Percentiles rank a stretch among this genome's conserved stretches.
Evolutionary conservation across 441 rosid species (phyloP).

Genomic region (Populus hybrid): DNA sequence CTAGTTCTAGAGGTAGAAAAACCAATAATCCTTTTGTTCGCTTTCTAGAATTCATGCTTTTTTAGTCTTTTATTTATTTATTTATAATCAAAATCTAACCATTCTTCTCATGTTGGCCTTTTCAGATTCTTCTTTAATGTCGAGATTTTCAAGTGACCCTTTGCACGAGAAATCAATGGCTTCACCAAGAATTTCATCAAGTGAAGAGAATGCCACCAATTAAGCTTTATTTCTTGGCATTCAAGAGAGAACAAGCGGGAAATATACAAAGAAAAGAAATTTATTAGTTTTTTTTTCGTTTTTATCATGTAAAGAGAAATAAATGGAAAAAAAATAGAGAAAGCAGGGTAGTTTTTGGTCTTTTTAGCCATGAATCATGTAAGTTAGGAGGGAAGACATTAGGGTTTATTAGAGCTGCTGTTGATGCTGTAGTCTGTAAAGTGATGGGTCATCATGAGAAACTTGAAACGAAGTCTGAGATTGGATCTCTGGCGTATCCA

Average conservation of each 20-base stretch:
- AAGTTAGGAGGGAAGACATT: conserved; percentile 17
- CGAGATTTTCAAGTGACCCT: conserved; percentile 46
- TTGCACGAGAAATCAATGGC: conserved; percentile 34
- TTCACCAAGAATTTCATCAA: conserved; percentile 30
- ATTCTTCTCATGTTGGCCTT: background rate
- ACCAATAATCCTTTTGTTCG: background rate
- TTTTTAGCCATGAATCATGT: conserved; percentile 22
- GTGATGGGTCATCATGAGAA: conserved; percentile 49
- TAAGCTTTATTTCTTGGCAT: background rate
- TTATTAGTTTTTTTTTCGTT: conserved; percentile 1
- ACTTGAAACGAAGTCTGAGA: conserved; percentile 30
- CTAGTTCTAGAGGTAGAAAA: conserved; percentile 55
- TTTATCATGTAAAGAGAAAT: conserved; percentile 12
- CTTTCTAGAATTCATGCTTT: background rate
- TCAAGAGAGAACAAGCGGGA: conserved; percentile 9
- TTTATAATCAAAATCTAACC: background rate
- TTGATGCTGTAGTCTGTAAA: conserved; percentile 27
- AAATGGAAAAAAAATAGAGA: background rate
- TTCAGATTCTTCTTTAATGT: conserved; percentile 44
- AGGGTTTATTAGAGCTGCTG: background rate
- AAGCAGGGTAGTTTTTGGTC: conserved; percentile 11
- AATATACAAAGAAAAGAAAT: conserved; percentile 15
- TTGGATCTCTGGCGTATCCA: conserved; percentile 13
- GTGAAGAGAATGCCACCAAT: conserved; percentile 20
- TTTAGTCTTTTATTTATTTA: background rate